Conservation (phyloP, 176 grass and related monocot genomes). For the Oryza longistaminata region DNA sequence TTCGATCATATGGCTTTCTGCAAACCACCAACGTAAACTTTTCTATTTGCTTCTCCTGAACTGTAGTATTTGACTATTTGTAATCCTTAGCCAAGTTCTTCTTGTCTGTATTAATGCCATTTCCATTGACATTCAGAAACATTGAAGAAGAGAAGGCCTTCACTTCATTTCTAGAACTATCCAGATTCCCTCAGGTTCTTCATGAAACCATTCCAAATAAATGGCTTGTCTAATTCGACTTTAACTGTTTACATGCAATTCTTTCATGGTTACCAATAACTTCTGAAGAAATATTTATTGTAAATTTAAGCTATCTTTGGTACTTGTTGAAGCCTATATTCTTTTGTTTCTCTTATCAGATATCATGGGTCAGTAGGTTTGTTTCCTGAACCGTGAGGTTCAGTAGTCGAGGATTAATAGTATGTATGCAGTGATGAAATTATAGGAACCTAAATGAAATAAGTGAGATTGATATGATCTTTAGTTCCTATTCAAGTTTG, state of each 20-base stretch:
- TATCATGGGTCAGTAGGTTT: neutral
- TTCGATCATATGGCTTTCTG: conserved; percentile 94
- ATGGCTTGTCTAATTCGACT: neutral
- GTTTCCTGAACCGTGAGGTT: neutral
- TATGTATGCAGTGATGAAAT: neutral
- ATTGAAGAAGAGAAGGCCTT: conserved; percentile 64
- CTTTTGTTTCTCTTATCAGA: neutral
- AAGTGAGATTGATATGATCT: neutral
- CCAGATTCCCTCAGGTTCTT: conserved; percentile 82
- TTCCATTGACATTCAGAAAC: conserved; percentile 48
- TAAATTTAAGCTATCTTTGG: neutral
- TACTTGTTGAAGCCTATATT: neutral
- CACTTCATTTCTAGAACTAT: conserved; percentile 62
- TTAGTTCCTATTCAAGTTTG: neutral
- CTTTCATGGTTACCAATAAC: conserved; percentile 11
- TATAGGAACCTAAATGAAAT: neutral
- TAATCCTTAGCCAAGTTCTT: neutral
- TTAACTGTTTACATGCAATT: neutral
- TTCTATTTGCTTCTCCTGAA: neutral
- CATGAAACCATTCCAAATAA: conserved; percentile 8
- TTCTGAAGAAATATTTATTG: neutral
- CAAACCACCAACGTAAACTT: conserved; percentile 71
- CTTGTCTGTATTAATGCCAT: conserved; percentile 8
- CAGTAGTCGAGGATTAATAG: neutral
- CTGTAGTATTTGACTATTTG: neutral